A percentile compares a stretch with the other conserved stretches of the same genome.
phyloP scores from a whole-genome alignment of 1,284 basidiomycete species.

The Singerocomus inundabilis region DNA sequence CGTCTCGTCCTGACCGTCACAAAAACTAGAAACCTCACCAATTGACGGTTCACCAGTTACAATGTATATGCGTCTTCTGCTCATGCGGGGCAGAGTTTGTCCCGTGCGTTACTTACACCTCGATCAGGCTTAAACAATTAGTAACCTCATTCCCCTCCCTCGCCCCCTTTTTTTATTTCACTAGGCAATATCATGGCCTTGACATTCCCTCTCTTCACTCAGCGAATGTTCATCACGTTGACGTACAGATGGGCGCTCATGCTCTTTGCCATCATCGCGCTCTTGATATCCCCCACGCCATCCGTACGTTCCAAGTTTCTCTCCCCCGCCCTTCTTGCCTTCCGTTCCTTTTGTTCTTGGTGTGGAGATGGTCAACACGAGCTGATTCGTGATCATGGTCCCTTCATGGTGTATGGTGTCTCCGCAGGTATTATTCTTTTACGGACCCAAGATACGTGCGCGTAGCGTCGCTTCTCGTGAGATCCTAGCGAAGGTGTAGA shows the following conservation, averaged over 20 bases:
- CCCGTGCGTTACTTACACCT: conserved; percentile 41
- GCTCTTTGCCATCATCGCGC: conserved; percentile 58
- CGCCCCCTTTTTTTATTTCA: not conserved
- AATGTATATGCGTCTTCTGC: conserved; percentile 75
- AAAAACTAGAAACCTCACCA: too few relatives aligned
- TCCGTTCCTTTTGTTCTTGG: not conserved
- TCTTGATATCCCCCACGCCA: conserved; percentile 62
- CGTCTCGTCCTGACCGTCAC: conserved; percentile 12
- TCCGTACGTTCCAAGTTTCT: conserved; percentile 43
- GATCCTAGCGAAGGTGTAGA: conserved; percentile 34
- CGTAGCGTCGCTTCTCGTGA: conserved; percentile 57
- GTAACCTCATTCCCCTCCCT: not conserved
- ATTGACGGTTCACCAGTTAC: conserved; percentile 42
- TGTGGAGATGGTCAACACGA: not conserved
- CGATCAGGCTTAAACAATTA: not conserved
- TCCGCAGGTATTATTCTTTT: conserved; percentile 20
- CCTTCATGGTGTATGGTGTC: too few relatives aligned
- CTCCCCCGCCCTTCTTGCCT: too few relatives aligned
- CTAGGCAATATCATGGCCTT: conserved; percentile 56
- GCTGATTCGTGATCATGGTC: not conserved
- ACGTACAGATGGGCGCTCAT: conserved; percentile 71
- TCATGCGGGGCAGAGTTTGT: conserved; percentile 71
- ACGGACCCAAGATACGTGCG: conserved; percentile 45
- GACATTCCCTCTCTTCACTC: conserved; percentile 63
- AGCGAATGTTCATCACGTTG: conserved; percentile 56